These are phyloP conservation scores for Scedosporium aurantiacum DNA, from an alignment of 2,329 filamentous ascomycete species.

Conservation along the genomic window DNA sequence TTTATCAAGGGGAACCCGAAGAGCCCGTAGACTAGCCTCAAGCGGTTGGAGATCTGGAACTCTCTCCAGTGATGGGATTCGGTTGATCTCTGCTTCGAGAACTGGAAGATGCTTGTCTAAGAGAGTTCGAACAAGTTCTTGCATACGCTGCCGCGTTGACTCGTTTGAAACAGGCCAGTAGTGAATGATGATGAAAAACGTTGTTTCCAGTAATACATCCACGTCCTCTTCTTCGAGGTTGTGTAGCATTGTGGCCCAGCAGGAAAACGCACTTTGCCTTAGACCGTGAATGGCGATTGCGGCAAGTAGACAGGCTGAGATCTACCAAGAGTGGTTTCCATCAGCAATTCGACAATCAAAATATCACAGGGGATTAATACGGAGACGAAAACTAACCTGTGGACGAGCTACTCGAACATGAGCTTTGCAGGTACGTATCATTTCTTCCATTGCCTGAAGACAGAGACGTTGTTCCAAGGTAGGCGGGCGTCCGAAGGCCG, in stretches of 20 bases:
- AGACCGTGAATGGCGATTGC: constrained; percentile 66
- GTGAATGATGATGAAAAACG: constrained; percentile 74
- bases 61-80: constrained; percentile 64
- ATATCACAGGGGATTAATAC: background rate
- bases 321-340: constrained; percentile 33
- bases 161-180: constrained; percentile 64
- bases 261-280: constrained; percentile 67
- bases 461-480: constrained; percentile 62
- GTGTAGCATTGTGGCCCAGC: constrained; percentile 71
- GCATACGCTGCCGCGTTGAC: constrained; percentile 46
- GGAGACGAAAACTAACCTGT: constrained; percentile 47
- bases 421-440: constrained; percentile 65
- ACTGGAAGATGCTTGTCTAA: constrained; percentile 50
- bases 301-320: constrained; percentile 83
- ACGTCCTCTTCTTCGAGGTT: constrained; percentile 70
- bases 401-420: constrained; percentile 72
- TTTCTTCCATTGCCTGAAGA: constrained; percentile 75
- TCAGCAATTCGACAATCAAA: background rate
- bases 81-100: constrained; percentile 57
- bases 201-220: constrained; percentile 71
- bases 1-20: constrained; percentile 56
- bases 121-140: constrained; percentile 52
- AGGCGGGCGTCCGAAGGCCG: constrained; percentile 38
- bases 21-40: constrained; percentile 50
- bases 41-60: constrained; percentile 60